Evolutionary conservation across 2,329 filamentous ascomycete species (phyloP).

Genomic region (Nigrospora oryzae): DNA sequence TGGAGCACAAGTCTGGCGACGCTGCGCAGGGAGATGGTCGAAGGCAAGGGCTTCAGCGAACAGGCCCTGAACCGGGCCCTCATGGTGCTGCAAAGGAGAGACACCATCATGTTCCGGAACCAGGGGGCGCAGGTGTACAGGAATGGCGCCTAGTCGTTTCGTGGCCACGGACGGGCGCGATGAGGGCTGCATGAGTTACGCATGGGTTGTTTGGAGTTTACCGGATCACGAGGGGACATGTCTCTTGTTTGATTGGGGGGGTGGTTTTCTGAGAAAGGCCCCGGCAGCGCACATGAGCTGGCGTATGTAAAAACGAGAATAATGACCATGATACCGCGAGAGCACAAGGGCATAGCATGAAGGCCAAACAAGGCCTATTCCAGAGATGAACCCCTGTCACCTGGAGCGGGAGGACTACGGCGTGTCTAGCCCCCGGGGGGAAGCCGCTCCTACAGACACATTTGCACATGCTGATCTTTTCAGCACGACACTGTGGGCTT

Average conservation of each 20-base stretch:
- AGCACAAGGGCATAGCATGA: background rate
- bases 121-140: constrained; percentile 69
- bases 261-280: background rate
- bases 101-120: constrained; percentile 75
- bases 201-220: constrained; percentile 4
- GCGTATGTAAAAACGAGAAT: background rate
- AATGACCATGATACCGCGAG: background rate
- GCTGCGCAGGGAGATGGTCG: constrained; percentile 81
- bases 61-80: constrained; percentile 76
- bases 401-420: too few relatives aligned
- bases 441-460: too few relatives aligned
- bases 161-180: background rate
- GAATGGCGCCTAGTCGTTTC: constrained; percentile 49
- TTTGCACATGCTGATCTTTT: too few relatives aligned
- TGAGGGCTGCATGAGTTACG: constrained; percentile 1
- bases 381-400: background rate
- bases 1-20: constrained; percentile 91
- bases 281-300: too few relatives aligned
- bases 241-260: background rate
- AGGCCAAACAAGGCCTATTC: background rate
- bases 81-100: constrained; percentile 76
- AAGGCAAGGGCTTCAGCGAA: constrained; percentile 84
- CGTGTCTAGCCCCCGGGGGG: too few relatives aligned
- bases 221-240: background rate
- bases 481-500: too few relatives aligned